Evolutionary conservation across 2,329 filamentous ascomycete genomes (phyloP), one percentile per base, ranked within the genome.

Genomic region (Sclerotinia nivalis): DNA sequence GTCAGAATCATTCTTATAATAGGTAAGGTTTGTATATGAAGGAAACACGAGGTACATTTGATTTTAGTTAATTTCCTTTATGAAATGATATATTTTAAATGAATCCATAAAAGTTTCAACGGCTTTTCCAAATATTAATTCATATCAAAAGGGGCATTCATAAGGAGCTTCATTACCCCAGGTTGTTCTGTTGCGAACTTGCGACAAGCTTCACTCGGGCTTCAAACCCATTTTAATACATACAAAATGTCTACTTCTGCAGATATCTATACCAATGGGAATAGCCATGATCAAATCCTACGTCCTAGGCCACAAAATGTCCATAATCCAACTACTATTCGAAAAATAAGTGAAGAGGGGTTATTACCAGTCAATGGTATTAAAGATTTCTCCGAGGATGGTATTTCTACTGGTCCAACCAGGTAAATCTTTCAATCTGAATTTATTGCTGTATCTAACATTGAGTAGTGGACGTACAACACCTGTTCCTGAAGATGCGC

Each of bases 401-500:
- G 73, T 4, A 73, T 58, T 45, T 61, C 34, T 59, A 75, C 77
- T 43, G 74, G 71, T 4, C 43, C 43, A 31, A 56, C 49, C 15
- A 69, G 67, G 67, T 69, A 25, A 25, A 40, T 55, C 18, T 28
- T 1, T 40, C 6, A n/a, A 28, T 40, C 37, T 6, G 1, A 1
- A 18, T 13, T 13, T n/a, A 10, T 20, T n/a, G 15, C n/a, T 60
- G 4, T 18, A 65, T 52, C 71, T 75, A 71, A 76, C 45, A 43
- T 40, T 15, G 45, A 43, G 59, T 75, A 96, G 93, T 81, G 93
- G 93, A 71, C 87, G 88, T 70, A 93, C 93, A 20, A 97, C 94
- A 5, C 93, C 94, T 56, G 81, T 97, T 61, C 89, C 95, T 68
- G 86, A 90, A 76, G 94, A 98, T 85, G 96, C 96, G 15, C 96